These are phyloP conservation scores for Ascosphaera apis DNA, from an alignment of 2,329 filamentous ascomycete genomes.

Conservation along the genomic window DNA sequence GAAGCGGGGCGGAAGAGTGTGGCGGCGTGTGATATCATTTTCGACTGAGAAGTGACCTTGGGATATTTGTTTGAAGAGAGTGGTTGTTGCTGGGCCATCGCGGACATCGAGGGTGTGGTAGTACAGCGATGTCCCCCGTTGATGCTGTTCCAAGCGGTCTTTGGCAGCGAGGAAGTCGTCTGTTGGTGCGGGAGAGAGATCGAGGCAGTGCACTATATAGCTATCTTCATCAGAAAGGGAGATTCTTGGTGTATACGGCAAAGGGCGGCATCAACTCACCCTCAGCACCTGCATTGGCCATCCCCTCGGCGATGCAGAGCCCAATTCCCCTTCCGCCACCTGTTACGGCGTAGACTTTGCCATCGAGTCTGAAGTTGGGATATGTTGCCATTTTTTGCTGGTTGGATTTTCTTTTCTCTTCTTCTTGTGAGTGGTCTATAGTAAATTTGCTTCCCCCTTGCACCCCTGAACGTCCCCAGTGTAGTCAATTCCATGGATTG, in stretches of 20 bases:
- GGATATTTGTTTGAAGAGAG: slow-evolving; percentile 15
- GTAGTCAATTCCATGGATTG: slow-evolving; percentile 27
- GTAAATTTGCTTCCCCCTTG: slow-evolving; percentile 34
- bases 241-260: too few relatives aligned
- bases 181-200: slow-evolving; percentile 21
- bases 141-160: slow-evolving; percentile 12
- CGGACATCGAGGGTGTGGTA: slow-evolving; percentile 27
- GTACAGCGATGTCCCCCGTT: slow-evolving; percentile 19
- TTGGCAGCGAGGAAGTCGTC: slow-evolving; percentile 20
- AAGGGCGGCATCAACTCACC: slow-evolving; percentile 10
- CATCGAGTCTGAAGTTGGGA: slow-evolving; percentile 24
- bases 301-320: slow-evolving; percentile 22
- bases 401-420: too few relatives aligned
- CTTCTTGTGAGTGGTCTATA: too few relatives aligned
- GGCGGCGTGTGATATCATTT: too few relatives aligned
- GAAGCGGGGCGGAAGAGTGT: too few relatives aligned
- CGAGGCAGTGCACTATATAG: slow-evolving; percentile 25
- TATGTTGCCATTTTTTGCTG: slow-evolving; percentile 27
- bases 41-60: too few relatives aligned
- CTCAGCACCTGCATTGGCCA: slow-evolving; percentile 25
- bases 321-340: slow-evolving; percentile 23
- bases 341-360: slow-evolving; percentile 20
- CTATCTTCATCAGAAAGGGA: too few relatives aligned
- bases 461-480: slow-evolving; percentile 30
- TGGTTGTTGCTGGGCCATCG: slow-evolving; percentile 15